Conservation (phyloP, 1,284 basidiomycete species). For the Trametes pubescens region DNA sequence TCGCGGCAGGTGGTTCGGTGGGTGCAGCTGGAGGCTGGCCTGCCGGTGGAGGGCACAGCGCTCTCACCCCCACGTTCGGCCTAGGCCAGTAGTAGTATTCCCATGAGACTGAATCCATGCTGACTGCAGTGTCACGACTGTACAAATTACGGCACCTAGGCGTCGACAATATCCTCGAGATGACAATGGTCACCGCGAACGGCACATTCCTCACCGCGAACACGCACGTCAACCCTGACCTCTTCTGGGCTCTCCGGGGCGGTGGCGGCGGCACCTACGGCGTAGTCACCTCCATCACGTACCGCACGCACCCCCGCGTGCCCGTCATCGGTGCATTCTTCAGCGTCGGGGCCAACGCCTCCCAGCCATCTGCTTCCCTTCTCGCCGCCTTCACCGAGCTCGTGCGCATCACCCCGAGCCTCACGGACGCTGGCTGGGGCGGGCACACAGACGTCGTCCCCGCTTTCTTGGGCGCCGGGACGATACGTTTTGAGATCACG, state of each 20-base stretch:
- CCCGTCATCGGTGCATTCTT: slow-evolving; percentile 40
- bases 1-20: slow-evolving; percentile 46
- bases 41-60: slow-evolving; percentile 54
- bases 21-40: slow-evolving; percentile 49
- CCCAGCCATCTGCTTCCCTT: slow-evolving; percentile 25
- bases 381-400: slow-evolving; percentile 30
- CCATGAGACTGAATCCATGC: not conserved
- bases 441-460: slow-evolving; percentile 26
- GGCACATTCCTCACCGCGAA: slow-evolving; percentile 49
- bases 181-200: slow-evolving; percentile 48
- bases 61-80: slow-evolving; percentile 49
- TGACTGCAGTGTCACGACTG: too few species aligned
- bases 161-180: slow-evolving; percentile 54
- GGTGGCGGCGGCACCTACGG: slow-evolving; percentile 57
- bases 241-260: slow-evolving; percentile 62
- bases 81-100: slow-evolving; percentile 43
- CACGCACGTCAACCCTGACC: slow-evolving; percentile 46
- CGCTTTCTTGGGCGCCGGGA: not conserved
- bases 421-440: slow-evolving; percentile 38
- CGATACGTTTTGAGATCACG: slow-evolving; percentile 26
- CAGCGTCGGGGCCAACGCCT: slow-evolving; percentile 32
- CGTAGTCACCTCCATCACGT: slow-evolving; percentile 51
- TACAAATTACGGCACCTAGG: slow-evolving; percentile 37
- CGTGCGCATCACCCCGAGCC: slow-evolving; percentile 33
- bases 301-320: slow-evolving; percentile 45